Percentiles rank a stretch among this genome's conserved stretches.
These are phyloP conservation scores for Inga leiocalycina DNA, from an alignment of 306 rosid genomes.

Conservation along the genomic window DNA sequence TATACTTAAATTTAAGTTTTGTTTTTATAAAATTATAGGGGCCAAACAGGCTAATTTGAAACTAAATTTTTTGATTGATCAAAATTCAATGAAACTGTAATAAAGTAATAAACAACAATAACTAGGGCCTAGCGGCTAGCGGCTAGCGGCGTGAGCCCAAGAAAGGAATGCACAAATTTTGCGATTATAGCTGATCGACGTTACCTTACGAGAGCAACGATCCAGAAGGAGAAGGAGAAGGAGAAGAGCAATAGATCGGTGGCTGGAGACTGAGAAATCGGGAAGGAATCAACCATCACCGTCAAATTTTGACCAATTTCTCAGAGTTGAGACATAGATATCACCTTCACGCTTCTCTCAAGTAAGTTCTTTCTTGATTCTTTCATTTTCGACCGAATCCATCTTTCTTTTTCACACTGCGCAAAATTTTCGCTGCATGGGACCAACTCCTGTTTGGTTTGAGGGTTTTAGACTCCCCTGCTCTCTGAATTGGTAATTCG, in stretches of 20 bases:
- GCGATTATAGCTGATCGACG: not conserved
- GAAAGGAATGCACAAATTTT: not conserved
- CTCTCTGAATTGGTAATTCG: not conserved
- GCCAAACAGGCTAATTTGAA: too few species aligned
- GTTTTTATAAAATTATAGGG: too few species aligned
- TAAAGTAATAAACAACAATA: too few species aligned
- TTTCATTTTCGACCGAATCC: not conserved
- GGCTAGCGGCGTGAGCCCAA: not conserved
- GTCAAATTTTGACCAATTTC: not conserved
- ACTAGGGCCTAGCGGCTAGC: not conserved
- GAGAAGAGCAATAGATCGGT: not conserved
- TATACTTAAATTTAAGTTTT: too few species aligned
- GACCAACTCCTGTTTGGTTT: not conserved
- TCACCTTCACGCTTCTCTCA: not conserved
- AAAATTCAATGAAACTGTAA: too few species aligned
- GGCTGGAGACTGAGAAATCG: not conserved
- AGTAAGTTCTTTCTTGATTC: not conserved
- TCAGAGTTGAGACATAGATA: not conserved
- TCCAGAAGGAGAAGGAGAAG: not conserved
- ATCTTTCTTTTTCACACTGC: not conserved
- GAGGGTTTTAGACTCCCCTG: not conserved
- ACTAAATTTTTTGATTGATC: too few species aligned
- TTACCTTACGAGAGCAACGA: not conserved
- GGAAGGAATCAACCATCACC: not conserved
- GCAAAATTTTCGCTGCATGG: not conserved